Conservation (phyloP, 495 filamentous ascomycete genomes). For the Penicillium flavigenum region DNA sequence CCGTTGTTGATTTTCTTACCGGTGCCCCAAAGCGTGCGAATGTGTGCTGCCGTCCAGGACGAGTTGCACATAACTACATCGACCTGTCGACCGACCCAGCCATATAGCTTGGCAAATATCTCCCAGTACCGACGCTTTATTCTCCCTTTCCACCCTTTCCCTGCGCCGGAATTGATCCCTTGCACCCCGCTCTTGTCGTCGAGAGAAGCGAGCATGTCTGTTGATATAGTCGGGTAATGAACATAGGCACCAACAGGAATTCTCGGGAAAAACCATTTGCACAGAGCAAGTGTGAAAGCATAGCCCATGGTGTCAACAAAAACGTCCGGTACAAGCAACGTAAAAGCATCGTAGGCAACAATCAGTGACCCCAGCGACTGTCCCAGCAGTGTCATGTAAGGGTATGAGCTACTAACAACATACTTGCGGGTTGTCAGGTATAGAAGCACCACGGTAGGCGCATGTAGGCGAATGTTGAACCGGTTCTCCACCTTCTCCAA, state of each 20-base stretch:
- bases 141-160: conserved; percentile 62
- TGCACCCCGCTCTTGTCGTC: conserved; percentile 63
- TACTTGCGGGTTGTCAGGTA: conserved; percentile 86
- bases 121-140: conserved; percentile 82
- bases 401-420: conserved; percentile 80
- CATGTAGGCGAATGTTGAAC: conserved; percentile 89
- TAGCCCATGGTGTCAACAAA: conserved; percentile 99
- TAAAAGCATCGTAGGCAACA: conserved; percentile 91
- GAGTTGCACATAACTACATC: conserved; percentile 98
- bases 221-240: conserved; percentile 97
- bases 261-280: conserved; percentile 74
- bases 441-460: conserved; percentile 79
- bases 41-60: conserved; percentile 86
- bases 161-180: conserved; percentile 80
- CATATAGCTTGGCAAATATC: conserved; percentile 78
- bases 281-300: conserved; percentile 80
- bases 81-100: conserved; percentile 72
- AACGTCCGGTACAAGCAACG: conserved; percentile 84
- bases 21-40: conserved; percentile 74
- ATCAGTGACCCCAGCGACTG: conserved; percentile 85
- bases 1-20: conserved; percentile 27
- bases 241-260: conserved; percentile 93
- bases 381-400: conserved; percentile 90
- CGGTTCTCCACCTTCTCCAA: conserved; percentile 77
- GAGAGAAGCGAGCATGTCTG: conserved; percentile 90